These are phyloP conservation scores for Neurospora hispaniola DNA, from an alignment of 495 filamentous ascomycete genomes.

Conservation along the genomic window DNA sequence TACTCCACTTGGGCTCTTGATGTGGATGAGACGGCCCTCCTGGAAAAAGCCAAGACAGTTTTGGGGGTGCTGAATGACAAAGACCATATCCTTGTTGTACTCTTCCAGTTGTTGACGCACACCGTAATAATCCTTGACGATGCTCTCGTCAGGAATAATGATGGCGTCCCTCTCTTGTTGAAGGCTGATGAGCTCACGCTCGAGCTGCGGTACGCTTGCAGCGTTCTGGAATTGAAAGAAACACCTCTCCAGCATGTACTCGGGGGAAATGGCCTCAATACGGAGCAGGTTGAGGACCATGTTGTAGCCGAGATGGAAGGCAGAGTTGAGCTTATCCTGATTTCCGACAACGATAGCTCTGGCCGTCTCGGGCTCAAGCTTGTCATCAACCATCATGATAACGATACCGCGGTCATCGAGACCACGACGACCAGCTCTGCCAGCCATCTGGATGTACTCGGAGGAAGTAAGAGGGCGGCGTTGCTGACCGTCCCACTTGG, in stretches of 20 bases:
- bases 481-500: constrained; percentile 82
- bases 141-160: constrained; percentile 72
- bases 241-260: constrained; percentile 92
- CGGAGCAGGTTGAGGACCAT: constrained; percentile 95
- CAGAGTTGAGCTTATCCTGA: constrained; percentile 93
- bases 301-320: constrained; percentile 97
- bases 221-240: constrained; percentile 98
- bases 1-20: constrained; percentile 55
- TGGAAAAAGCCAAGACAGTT: constrained; percentile 73
- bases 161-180: constrained; percentile 61
- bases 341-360: constrained; percentile 92
- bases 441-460: constrained; percentile 98
- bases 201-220: constrained; percentile 67
- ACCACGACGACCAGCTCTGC: constrained; percentile 88
- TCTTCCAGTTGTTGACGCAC: constrained; percentile 70
- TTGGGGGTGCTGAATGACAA: constrained; percentile 81
- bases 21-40: constrained; percentile 69
- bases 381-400: constrained; percentile 97
- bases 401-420: constrained; percentile 97
- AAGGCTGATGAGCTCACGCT: constrained; percentile 64
- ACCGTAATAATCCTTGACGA: constrained; percentile 84
- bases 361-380: constrained; percentile 89
- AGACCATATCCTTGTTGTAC: constrained; percentile 74
- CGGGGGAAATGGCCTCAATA: constrained; percentile 91
- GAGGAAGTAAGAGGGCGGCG: constrained; percentile 83